phyloP scores from a whole-genome alignment of 2,329 filamentous ascomycete genomes.

The Fusarium algeriense region DNA sequence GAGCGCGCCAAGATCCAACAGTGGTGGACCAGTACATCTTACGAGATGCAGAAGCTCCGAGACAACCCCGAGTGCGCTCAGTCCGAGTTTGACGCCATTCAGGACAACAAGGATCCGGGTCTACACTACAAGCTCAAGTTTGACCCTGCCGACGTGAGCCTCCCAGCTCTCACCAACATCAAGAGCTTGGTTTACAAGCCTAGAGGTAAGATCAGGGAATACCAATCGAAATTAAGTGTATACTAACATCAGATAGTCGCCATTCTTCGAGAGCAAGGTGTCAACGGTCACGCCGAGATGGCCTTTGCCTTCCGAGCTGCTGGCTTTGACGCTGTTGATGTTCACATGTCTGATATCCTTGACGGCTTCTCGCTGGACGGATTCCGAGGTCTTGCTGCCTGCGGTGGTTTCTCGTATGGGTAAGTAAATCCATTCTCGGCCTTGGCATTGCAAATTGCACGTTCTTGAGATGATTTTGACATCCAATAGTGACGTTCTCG shows the following conservation, averaged over 20 bases:
- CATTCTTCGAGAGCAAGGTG: slow-evolving; percentile 93
- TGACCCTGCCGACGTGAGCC: slow-evolving; percentile 80
- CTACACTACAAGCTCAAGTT: slow-evolving; percentile 87
- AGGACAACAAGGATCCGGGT: slow-evolving; percentile 82
- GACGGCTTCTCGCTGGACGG: slow-evolving; percentile 81
- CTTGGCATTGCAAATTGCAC: neutral
- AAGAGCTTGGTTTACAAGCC: slow-evolving; percentile 65
- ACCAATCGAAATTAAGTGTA: neutral
- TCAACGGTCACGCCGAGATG: slow-evolving; percentile 98
- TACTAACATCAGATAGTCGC: slow-evolving; percentile 81
- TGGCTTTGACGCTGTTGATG: slow-evolving; percentile 90
- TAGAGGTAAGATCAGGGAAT: slow-evolving; percentile 56
- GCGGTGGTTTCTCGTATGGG: slow-evolving; percentile 96
- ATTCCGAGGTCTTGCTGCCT: slow-evolving; percentile 92
- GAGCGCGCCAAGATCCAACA: slow-evolving; percentile 82
- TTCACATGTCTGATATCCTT: slow-evolving; percentile 96
- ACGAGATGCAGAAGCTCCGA: slow-evolving; percentile 89
- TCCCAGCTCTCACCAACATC: slow-evolving; percentile 67
- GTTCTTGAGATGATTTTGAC: slow-evolving; percentile 11
- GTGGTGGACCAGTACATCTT: slow-evolving; percentile 89
- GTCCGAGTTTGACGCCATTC: slow-evolving; percentile 80
- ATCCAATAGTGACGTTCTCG: slow-evolving; percentile 71
- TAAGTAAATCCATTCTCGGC: slow-evolving; percentile 14
- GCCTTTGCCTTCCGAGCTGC: slow-evolving; percentile 94
- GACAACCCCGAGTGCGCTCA: slow-evolving; percentile 92